Evolutionary conservation across 192 early-diverging fungal species (phyloP).

Genomic region (Mortierella antarctica): DNA sequence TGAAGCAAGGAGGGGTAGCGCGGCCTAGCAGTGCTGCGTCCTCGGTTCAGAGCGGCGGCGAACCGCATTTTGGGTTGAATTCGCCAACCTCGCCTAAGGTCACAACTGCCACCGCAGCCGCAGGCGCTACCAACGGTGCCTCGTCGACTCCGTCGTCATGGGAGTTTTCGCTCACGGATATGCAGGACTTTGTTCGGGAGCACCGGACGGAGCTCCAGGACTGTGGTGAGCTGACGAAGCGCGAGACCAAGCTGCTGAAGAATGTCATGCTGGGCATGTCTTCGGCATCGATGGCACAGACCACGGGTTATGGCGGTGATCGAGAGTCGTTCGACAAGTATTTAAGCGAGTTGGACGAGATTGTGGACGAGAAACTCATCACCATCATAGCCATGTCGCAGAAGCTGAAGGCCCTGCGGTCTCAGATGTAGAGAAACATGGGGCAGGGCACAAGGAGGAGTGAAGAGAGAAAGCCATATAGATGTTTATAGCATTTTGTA

Average conservation of each 20-base stretch:
- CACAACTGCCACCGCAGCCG: neutral
- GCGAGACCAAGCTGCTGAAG: slow-evolving; percentile 71
- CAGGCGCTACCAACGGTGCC: neutral
- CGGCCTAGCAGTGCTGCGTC: slow-evolving; percentile 11
- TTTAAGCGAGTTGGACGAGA: slow-evolving; percentile 63
- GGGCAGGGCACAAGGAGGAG: no score
- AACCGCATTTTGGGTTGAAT: slow-evolving; percentile 17
- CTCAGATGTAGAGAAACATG: slow-evolving; percentile 1
- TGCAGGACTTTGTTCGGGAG: slow-evolving; percentile 70
- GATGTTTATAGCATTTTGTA: no score
- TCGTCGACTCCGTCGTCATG: neutral
- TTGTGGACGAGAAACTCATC: slow-evolving; percentile 65
- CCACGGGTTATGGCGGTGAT: slow-evolving; percentile 12
- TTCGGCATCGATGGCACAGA: slow-evolving; percentile 11
- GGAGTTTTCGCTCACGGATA: slow-evolving; percentile 52
- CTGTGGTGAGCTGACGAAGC: slow-evolving; percentile 67
- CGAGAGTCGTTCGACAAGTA: slow-evolving; percentile 47
- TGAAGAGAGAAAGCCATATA: no score
- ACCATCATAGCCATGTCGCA: slow-evolving; percentile 53
- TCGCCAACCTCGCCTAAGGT: slow-evolving; percentile 36
- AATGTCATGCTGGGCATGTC: slow-evolving; percentile 71
- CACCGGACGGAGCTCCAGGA: slow-evolving; percentile 74
- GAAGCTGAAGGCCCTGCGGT: slow-evolving; percentile 30
- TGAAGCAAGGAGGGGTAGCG: slow-evolving; percentile 7
- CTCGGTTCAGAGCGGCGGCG: slow-evolving; percentile 5